phyloP scores from a whole-genome alignment of 805 yeast species.

The Pichia phayaonensis region DNA sequence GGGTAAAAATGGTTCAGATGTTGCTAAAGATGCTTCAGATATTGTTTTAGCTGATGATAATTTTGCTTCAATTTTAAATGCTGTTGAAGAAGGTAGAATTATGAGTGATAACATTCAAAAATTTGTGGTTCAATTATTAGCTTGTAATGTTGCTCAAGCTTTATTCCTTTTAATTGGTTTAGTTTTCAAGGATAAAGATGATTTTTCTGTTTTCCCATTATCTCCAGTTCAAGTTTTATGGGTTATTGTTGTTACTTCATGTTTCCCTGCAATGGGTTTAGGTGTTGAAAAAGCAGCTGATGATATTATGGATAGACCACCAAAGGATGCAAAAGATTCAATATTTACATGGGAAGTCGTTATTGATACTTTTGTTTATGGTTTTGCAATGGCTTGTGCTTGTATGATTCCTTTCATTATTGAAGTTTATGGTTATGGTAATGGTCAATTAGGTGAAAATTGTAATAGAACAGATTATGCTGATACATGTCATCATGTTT shows the following conservation, averaged over 20 bases:
- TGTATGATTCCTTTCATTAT: conserved; percentile 62
- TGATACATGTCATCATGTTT: conserved; percentile 52
- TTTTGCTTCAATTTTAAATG: conserved; percentile 71
- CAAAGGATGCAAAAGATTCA: conserved; percentile 45
- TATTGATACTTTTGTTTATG: conserved; percentile 63
- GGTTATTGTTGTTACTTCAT: conserved; percentile 72
- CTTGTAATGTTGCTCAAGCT: conserved; percentile 68
- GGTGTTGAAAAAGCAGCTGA: conserved; percentile 60
- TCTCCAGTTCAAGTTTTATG: conserved; percentile 76
- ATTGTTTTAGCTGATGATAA: conserved; percentile 71
- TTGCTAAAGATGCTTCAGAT: conserved; percentile 78
- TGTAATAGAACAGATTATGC: conserved; percentile 46
- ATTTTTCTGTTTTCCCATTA: conserved; percentile 71
- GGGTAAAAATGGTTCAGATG: conserved; percentile 79
- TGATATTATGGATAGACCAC: conserved; percentile 58
- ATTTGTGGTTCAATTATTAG: conserved; percentile 64
- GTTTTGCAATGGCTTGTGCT: conserved; percentile 62
- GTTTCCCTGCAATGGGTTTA: conserved; percentile 80
- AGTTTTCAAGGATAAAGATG: conserved; percentile 55
- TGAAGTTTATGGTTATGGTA: conserved; percentile 58
- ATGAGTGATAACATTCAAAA: conserved; percentile 75
- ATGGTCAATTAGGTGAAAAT: conserved; percentile 53
- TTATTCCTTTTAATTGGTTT: conserved; percentile 63
- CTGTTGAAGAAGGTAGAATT: conserved; percentile 73
- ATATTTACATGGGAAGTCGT: conserved; percentile 64